Conservation (phyloP, 2,329 filamentous ascomycete genomes). For the Ophiostoma sp. region DNA sequence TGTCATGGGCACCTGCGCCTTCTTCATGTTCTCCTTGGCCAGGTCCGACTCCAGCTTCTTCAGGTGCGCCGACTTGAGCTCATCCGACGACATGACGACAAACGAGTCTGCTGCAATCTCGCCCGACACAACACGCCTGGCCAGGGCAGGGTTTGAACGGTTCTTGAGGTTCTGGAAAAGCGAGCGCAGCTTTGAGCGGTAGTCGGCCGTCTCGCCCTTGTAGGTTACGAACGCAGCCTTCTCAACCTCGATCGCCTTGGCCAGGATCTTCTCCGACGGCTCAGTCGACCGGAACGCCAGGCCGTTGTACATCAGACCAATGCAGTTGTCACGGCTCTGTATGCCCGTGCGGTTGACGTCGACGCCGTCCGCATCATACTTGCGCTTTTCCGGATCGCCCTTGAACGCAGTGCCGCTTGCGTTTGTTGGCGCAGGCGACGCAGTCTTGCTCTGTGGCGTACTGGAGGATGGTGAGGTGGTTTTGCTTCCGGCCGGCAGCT, state of each 20-base stretch:
- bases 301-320: slow-evolving; percentile 91
- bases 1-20: slow-evolving; percentile 87
- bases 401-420: slow-evolving; percentile 54
- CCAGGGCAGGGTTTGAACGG: slow-evolving; percentile 74
- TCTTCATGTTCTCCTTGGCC: slow-evolving; percentile 91
- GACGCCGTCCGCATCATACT: slow-evolving; percentile 73
- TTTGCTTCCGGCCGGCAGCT: slow-evolving; percentile 23
- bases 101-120: slow-evolving; percentile 68
- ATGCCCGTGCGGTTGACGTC: slow-evolving; percentile 71
- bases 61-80: slow-evolving; percentile 83
- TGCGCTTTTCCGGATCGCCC: slow-evolving; percentile 71
- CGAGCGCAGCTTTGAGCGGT: slow-evolving; percentile 84
- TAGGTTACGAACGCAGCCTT: slow-evolving; percentile 64
- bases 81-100: slow-evolving; percentile 80
- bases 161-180: slow-evolving; percentile 94
- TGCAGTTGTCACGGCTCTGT: slow-evolving; percentile 70
- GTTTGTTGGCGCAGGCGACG: slow-evolving; percentile 42
- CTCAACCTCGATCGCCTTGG: slow-evolving; percentile 76
- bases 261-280: slow-evolving; percentile 64
- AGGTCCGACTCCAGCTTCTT: slow-evolving; percentile 69
- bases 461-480: slow-evolving; percentile 38
- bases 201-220: slow-evolving; percentile 66
- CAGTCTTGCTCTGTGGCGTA: slow-evolving; percentile 33
- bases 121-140: slow-evolving; percentile 67
- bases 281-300: slow-evolving; percentile 66